Conservation (phyloP, 768 basidiomycete species). For the Naganishia vaughanmartiniae region DNA sequence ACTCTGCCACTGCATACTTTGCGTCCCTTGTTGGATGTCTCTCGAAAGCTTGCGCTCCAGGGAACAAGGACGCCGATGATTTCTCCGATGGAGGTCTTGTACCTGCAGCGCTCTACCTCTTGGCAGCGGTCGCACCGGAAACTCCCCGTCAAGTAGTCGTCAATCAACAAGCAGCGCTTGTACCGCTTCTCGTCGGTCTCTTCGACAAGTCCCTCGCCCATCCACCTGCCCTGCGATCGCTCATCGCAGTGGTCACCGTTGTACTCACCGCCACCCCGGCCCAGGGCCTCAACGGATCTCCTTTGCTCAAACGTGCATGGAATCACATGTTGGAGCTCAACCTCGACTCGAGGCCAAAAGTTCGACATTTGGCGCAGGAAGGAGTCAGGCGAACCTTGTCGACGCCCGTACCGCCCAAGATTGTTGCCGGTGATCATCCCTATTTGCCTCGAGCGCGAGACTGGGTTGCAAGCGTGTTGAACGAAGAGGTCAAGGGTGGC, state of each 20-base stretch:
- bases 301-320: slow-evolving; percentile 71
- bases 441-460: slow-evolving; percentile 77
- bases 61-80: slow-evolving; percentile 58
- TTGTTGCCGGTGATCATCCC: slow-evolving; percentile 65
- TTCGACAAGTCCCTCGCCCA: slow-evolving; percentile 73
- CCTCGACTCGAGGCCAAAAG: slow-evolving; percentile 87
- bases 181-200: slow-evolving; percentile 72
- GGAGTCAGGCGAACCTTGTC: slow-evolving; percentile 73
- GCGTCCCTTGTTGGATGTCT: slow-evolving; percentile 59
- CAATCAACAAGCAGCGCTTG: slow-evolving; percentile 66
- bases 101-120: slow-evolving; percentile 78
- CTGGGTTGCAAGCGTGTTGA: slow-evolving; percentile 69
- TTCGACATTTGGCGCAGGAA: slow-evolving; percentile 85
- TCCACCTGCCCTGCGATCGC: slow-evolving; percentile 67
- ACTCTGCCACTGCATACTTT: slow-evolving; percentile 86
- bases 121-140: slow-evolving; percentile 72
- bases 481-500: slow-evolving; percentile 63
- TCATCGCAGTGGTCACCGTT: slow-evolving; percentile 70
- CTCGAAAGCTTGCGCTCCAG: slow-evolving; percentile 44
- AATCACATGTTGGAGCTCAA: slow-evolving; percentile 77
- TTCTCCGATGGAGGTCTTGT: slow-evolving; percentile 69
- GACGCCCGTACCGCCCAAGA: slow-evolving; percentile 71
- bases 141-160: slow-evolving; percentile 78
- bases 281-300: slow-evolving; percentile 63
- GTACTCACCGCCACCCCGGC: slow-evolving; percentile 70